Evolutionary conservation across 805 yeast species (phyloP), one percentile per base, ranked within the genome.

Genomic region (Limtongozyma cylindracea): DNA sequence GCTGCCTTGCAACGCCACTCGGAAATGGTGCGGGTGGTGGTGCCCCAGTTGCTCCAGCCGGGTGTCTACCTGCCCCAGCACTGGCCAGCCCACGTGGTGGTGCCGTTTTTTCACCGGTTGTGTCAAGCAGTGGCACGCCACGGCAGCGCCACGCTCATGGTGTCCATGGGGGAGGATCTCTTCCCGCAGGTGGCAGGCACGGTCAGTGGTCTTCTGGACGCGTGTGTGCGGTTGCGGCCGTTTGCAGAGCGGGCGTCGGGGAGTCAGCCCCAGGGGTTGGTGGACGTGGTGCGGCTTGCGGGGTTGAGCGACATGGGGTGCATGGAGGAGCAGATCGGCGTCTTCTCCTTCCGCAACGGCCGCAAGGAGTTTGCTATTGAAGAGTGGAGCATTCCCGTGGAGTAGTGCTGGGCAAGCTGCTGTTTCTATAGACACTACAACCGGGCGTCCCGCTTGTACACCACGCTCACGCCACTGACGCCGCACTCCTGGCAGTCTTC

Each of bases 371-470:
- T 84, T 38, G 93, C 76, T 35, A 70, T 88, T 23, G 84, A 76
- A 31, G 77, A 69, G 35, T 88, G 94, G 92, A 77, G 92, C n/a
- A 88, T 88, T 22, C 96, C 98, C 0, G 92, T 84, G 3, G 94
- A 80, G 25, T 91, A 72, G n/a, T n/a, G n/a, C n/a, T n/a, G n/a
- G n/a, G n/a, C n/a, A n/a, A n/a, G n/a, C n/a, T n/a, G n/a, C n/a
- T n/a, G n/a, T n/a, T n/a, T n/a, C n/a, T n/a, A n/a, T n/a, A n/a
- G n/a, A n/a, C n/a, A n/a, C n/a, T n/a, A n/a, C n/a, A n/a, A n/a
- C n/a, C n/a, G n/a, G n/a, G n/a, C n/a, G n/a, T n/a, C n/a, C n/a
- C n/a, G n/a, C n/a, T n/a, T n/a, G n/a, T n/a, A n/a, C n/a, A n/a
- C n/a, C n/a, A n/a, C n/a, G n/a, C n/a, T n/a, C n/a, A n/a, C n/a